Percentiles rank a stretch among this genome's conserved stretches.
Evolutionary conservation across 441 rosid genomes (phyloP).

Genomic region (Jatropha podagrica): DNA sequence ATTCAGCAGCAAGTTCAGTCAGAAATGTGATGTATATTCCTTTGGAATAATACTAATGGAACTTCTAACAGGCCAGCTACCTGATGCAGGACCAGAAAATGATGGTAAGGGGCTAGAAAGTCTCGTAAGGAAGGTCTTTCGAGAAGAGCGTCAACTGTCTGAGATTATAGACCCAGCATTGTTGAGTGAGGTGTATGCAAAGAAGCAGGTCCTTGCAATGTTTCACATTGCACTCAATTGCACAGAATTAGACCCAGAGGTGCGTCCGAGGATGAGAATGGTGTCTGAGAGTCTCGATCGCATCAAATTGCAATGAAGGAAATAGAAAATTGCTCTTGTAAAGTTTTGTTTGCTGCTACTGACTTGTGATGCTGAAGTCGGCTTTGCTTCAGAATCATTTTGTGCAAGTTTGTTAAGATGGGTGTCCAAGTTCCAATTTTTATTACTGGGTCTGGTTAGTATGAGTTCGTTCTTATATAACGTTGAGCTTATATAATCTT

Average conservation of each 20-base stretch:
- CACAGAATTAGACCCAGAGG: slow-evolving; percentile 75
- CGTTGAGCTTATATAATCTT: too few relatives aligned
- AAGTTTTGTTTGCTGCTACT: slow-evolving; percentile 19
- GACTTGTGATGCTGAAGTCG: slow-evolving; percentile 7
- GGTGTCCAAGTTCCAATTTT: neutral
- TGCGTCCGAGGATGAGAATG: slow-evolving; percentile 80
- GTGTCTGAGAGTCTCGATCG: slow-evolving; percentile 80
- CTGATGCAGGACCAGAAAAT: slow-evolving; percentile 55
- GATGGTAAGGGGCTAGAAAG: slow-evolving; percentile 61
- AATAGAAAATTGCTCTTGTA: slow-evolving; percentile 8
- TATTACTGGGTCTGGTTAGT: neutral
- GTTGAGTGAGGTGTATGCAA: slow-evolving; percentile 51
- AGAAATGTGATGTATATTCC: slow-evolving; percentile 80
- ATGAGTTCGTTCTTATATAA: too few relatives aligned
- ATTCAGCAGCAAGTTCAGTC: slow-evolving; percentile 57
- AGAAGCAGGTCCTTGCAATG: slow-evolving; percentile 60
- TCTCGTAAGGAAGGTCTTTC: slow-evolving; percentile 59
- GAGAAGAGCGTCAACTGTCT: slow-evolving; percentile 56
- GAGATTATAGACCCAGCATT: slow-evolving; percentile 73
- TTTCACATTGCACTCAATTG: slow-evolving; percentile 81
- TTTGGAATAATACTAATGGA: slow-evolving; percentile 77
- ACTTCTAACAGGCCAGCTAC: slow-evolving; percentile 62
- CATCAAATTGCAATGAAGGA: slow-evolving; percentile 42
- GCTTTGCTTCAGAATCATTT: slow-evolving; percentile 8
- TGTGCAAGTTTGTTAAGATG: slow-evolving; percentile 3